phyloP scores from a whole-genome alignment of 2,329 filamentous ascomycete species.

The Colletotrichum kahawae region DNA sequence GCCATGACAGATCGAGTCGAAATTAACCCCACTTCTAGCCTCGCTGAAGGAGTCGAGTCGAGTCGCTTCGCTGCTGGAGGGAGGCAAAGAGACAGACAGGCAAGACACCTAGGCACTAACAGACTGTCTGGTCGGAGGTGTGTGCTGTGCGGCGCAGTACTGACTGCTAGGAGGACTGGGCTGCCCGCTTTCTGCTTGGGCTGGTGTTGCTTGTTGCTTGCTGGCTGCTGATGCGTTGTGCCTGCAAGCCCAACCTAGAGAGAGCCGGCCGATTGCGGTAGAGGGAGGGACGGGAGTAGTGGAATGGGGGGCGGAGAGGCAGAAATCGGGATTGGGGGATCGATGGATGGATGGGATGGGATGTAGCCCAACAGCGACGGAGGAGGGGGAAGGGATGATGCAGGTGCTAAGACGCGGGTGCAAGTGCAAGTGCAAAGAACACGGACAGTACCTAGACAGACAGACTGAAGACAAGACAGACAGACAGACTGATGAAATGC shows the following conservation, averaged over 20 bases:
- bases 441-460: background rate
- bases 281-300: constrained; percentile 11
- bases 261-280: background rate
- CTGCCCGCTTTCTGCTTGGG: background rate
- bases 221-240: background rate
- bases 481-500: background rate
- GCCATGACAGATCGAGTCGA: constrained; percentile 23
- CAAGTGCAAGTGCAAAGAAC: background rate
- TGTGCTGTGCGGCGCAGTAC: background rate
- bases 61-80: background rate
- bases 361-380: background rate
- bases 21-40: constrained; percentile 28
- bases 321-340: background rate
- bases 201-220: background rate
- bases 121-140: background rate
- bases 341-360: background rate
- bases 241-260: background rate
- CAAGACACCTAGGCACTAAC: background rate
- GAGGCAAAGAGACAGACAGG: background rate
- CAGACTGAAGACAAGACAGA: background rate
- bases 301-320: background rate
- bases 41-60: constrained; percentile 19
- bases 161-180: background rate
- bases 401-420: background rate
- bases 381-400: background rate